phyloP scores from a whole-genome alignment of 441 rosid genomes.

The Syzygium malaccense region DNA sequence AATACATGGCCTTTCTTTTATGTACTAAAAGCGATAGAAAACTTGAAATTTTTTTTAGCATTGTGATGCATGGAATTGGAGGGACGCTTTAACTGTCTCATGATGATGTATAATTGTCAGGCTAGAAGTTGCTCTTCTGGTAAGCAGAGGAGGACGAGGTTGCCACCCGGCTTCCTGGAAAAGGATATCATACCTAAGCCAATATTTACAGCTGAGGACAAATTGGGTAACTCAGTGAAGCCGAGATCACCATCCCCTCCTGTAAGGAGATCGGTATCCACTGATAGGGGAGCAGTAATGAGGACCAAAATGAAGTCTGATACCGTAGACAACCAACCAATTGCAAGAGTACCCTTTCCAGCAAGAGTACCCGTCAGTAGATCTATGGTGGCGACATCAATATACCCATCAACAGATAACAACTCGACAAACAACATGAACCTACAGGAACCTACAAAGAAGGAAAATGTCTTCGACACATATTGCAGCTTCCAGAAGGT shows the following conservation, averaged over 20 bases:
- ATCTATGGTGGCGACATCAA: conserved; percentile 34
- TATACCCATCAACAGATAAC: conserved; percentile 35
- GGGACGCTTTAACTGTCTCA: neutral
- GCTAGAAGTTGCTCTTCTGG: conserved; percentile 81
- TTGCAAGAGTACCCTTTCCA: conserved; percentile 72
- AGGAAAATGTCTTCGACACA: conserved; percentile 38
- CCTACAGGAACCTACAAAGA: conserved; percentile 25
- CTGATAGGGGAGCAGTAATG: conserved; percentile 63
- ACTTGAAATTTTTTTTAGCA: neutral
- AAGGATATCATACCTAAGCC: conserved; percentile 51
- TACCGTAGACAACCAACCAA: conserved; percentile 39
- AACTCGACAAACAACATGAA: conserved; percentile 15
- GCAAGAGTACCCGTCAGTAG: conserved; percentile 69
- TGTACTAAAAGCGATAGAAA: neutral
- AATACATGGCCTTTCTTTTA: neutral
- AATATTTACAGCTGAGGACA: conserved; percentile 43
- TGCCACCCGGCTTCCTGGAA: conserved; percentile 56
- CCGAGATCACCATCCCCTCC: conserved; percentile 76
- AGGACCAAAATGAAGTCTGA: conserved; percentile 58
- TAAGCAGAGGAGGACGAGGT: conserved; percentile 72
- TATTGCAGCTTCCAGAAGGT: conserved; percentile 46
- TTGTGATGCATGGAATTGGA: neutral
- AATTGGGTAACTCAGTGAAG: conserved; percentile 26
- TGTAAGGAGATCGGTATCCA: conserved; percentile 66
- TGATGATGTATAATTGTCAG: conserved; percentile 32